Evolutionary conservation across 2,329 filamentous ascomycete species (phyloP).

Genomic region (Fusarium sublunatum): DNA sequence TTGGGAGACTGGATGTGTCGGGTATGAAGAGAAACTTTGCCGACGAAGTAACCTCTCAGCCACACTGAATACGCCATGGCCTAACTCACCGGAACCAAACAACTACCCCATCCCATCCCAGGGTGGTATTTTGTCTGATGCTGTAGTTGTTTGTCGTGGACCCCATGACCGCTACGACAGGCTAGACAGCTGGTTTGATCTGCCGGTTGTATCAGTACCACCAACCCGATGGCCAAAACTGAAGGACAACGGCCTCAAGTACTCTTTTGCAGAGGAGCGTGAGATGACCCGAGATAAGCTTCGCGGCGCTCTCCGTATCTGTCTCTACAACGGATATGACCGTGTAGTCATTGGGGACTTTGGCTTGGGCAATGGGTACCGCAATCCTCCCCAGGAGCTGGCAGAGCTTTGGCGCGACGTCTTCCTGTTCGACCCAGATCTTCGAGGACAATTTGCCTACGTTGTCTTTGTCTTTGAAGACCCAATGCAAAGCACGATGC

Average conservation of each 20-base stretch:
- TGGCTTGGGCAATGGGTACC: slow-evolving; percentile 71
- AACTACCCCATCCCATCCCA: slow-evolving; percentile 79
- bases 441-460: slow-evolving; percentile 70
- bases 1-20: slow-evolving; percentile 73
- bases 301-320: slow-evolving; percentile 75
- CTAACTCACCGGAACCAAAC: slow-evolving; percentile 55
- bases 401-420: slow-evolving; percentile 75
- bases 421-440: slow-evolving; percentile 70
- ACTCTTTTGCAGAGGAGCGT: slow-evolving; percentile 77
- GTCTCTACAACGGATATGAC: slow-evolving; percentile 67
- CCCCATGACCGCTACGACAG: slow-evolving; percentile 73
- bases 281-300: slow-evolving; percentile 80
- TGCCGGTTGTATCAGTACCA: slow-evolving; percentile 80
- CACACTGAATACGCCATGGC: slow-evolving; percentile 71
- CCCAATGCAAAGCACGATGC: slow-evolving; percentile 62
- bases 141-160: slow-evolving; percentile 79
- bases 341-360: slow-evolving; percentile 73
- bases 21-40: slow-evolving; percentile 74
- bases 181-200: slow-evolving; percentile 64
- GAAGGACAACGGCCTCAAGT: slow-evolving; percentile 72
- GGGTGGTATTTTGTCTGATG: slow-evolving; percentile 76
- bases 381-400: slow-evolving; percentile 73
- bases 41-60: slow-evolving; percentile 79
- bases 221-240: slow-evolving; percentile 80
- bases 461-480: slow-evolving; percentile 75